Evolutionary conservation across 441 rosid species (phyloP).

Genomic region (Omphalea diandra): DNA sequence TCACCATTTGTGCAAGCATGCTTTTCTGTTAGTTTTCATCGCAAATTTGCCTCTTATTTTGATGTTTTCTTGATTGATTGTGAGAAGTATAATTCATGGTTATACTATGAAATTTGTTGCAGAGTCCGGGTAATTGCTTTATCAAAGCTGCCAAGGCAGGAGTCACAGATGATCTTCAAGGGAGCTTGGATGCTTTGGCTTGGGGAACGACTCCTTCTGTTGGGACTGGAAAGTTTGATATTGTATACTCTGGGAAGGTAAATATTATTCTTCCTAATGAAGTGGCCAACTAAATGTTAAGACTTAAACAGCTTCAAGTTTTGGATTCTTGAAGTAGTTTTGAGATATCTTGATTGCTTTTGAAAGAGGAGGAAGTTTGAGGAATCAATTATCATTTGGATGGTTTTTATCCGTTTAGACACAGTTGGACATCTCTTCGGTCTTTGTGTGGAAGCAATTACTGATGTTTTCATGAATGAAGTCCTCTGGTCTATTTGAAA

Average conservation of each 20-base stretch:
- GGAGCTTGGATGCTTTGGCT: constrained; percentile 78
- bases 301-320: neutral
- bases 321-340: neutral
- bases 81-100: neutral
- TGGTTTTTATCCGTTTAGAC: too few relatives aligned
- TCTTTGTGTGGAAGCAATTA: neutral
- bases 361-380: neutral
- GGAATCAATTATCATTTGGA: neutral
- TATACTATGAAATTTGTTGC: constrained; percentile 30
- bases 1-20: constrained; percentile 93
- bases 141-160: constrained; percentile 92
- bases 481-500: neutral
- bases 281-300: neutral
- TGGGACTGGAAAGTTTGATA: constrained; percentile 85
- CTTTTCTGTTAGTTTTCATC: constrained; percentile 66
- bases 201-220: constrained; percentile 83
- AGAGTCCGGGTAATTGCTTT: constrained; percentile 86
- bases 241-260: constrained; percentile 69
- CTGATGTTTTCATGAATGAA: neutral
- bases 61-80: neutral
- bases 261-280: constrained; percentile 14
- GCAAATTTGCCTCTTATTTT: constrained; percentile 12
- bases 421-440: neutral
- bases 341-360: neutral
- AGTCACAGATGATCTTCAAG: constrained; percentile 68